Percentiles rank a stretch among this genome's conserved stretches.
Conservation (phyloP, 768 basidiomycete species). For the Tulasnella sp. region DNA sequence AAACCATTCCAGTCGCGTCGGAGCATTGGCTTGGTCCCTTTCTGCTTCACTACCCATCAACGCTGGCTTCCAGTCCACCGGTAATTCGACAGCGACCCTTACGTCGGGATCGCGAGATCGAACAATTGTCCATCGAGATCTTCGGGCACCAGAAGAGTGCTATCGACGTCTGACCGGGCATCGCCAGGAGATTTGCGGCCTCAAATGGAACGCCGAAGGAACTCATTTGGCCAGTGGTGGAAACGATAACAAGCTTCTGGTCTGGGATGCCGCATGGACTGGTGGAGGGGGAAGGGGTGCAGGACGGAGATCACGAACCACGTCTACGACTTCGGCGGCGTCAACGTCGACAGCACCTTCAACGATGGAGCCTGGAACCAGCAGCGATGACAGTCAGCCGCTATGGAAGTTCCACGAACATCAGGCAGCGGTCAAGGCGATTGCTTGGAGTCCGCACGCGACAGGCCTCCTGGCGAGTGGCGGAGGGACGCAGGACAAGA, state of each 20-base stretch:
- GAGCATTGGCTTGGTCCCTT: slow-evolving; percentile 88
- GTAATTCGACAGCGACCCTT: slow-evolving; percentile 44
- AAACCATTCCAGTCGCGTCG: slow-evolving; percentile 83
- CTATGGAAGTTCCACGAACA: slow-evolving; percentile 96
- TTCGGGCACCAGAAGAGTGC: slow-evolving; percentile 60
- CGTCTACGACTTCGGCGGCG: slow-evolving; percentile 13
- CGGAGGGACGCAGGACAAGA: slow-evolving; percentile 98
- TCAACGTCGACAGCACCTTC: slow-evolving; percentile 24
- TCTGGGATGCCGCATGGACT: slow-evolving; percentile 79
- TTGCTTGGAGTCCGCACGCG: slow-evolving; percentile 97
- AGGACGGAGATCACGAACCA: slow-evolving; percentile 6
- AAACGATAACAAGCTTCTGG: slow-evolving; percentile 97
- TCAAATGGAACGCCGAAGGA: slow-evolving; percentile 72
- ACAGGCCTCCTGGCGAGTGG: slow-evolving; percentile 85
- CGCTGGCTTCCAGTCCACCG: not conserved
- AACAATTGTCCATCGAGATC: slow-evolving; percentile 84
- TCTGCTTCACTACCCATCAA: not conserved
- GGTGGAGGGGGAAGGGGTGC: slow-evolving; percentile 16
- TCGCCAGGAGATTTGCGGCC: slow-evolving; percentile 88
- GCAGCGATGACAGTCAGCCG: slow-evolving; percentile 32
- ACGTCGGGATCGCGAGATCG: slow-evolving; percentile 88
- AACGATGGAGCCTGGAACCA: slow-evolving; percentile 25
- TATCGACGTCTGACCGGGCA: slow-evolving; percentile 65
- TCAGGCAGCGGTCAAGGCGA: slow-evolving; percentile 92
- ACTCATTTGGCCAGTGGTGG: slow-evolving; percentile 83